Base-by-base conservation (phyloP, 2,329 filamentous ascomycete species). In the Exophiala oligosperma region DNA sequence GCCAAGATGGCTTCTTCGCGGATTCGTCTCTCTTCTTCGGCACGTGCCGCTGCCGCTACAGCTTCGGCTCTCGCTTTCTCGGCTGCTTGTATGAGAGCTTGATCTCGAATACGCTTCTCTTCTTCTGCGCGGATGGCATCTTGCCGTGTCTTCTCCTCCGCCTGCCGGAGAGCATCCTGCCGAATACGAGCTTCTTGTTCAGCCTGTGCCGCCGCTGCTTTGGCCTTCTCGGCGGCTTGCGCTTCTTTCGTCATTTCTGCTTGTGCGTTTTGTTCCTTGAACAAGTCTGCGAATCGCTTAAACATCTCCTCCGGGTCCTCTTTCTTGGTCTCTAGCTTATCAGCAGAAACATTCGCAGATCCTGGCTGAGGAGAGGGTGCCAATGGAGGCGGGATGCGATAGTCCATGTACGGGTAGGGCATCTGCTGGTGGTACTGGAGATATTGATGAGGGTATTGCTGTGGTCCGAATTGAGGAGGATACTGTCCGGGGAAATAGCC, bases 221-320 rank as follows among this genome's bases (percentile, higher is more conserved):
- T 82, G 60, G 82, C 81, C 61, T 81, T 81, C 40, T 65, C 63
- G 14, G 59, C 56, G 4, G 63, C 63, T 49, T 61, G 49, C 2
- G 62, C 60, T 37, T 65, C 63, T 49, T 61, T 59, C 48, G 38
- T 57, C 11, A 57, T 26, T 29, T 63, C 57, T 56, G 58, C 43
- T 21, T 61, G 52, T n/a, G 52, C 52, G 2, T 52, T 54, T 46
- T 63, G 55, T 49, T 61, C 58, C 28, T 65, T 63, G 46, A 81
- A 78, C 57, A 90, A 72, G 65, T 88, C 81, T 61, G 83, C 79
- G 61, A 87, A 81, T 56, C 87, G 79, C n/a, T 62, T 62, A 49
- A 77, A 77, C 61, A 87, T 84, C 56, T 88, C 78, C 59, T 81
- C 79, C 47, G 78, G 76, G 59, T 79, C 77, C 4, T 81, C 78